These are phyloP conservation scores for Xylona heveae DNA, from an alignment of 495 filamentous ascomycete genomes.

Conservation along the genomic window DNA sequence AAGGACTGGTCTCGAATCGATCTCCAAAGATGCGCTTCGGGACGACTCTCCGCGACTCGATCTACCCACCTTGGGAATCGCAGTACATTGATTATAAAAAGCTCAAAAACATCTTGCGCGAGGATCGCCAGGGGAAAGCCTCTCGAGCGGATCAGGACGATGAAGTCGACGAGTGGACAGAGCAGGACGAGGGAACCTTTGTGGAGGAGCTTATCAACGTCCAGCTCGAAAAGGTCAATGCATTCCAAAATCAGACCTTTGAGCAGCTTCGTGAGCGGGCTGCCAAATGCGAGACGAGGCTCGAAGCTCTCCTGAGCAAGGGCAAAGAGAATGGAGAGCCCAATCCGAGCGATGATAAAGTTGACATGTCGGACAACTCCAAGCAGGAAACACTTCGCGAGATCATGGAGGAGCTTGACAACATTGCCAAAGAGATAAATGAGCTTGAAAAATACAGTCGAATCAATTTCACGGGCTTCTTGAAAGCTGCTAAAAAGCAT, in stretches of 20 bases:
- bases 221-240: constrained; percentile 85
- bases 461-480: constrained; percentile 91
- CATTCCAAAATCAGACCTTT: constrained; percentile 63
- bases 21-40: constrained; percentile 83
- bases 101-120: constrained; percentile 71
- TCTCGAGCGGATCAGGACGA: constrained; percentile 23
- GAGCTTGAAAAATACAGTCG: constrained; percentile 88
- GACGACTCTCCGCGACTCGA: constrained; percentile 54
- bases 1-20: too few species aligned
- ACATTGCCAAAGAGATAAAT: constrained; percentile 73
- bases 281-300: constrained; percentile 33
- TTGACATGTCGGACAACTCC: constrained; percentile 16
- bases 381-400: constrained; percentile 37
- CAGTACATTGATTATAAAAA: constrained; percentile 90
- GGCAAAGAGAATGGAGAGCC: constrained; percentile 5
- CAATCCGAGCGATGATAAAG: constrained; percentile 10
- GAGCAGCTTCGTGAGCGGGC: constrained; percentile 48
- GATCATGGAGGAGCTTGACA: constrained; percentile 58
- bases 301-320: constrained; percentile 28
- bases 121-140: constrained; percentile 34
- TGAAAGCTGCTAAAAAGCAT: constrained; percentile 97
- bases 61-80: constrained; percentile 76
- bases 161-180: constrained; percentile 52
- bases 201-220: constrained; percentile 87
- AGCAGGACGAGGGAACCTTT: constrained; percentile 83